phyloP scores from a whole-genome alignment of 169 alveolate genomes.

The Neospora caninum region DNA sequence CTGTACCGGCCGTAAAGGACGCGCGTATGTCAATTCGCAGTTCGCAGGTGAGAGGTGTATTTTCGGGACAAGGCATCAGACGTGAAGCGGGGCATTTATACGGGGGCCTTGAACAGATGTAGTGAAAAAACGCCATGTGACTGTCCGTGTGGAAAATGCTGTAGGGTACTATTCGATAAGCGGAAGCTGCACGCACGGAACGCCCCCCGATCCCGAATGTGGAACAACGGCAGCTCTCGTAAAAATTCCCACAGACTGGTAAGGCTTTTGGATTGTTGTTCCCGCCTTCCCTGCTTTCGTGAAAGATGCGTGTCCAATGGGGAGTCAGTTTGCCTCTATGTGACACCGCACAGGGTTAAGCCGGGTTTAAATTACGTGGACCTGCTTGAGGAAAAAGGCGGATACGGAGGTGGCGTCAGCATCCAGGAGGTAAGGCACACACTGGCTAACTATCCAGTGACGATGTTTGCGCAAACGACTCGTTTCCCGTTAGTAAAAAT shows the following conservation, averaged over 20 bases:
- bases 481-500: too few relatives aligned
- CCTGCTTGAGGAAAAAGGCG: conserved; percentile 9
- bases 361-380: not conserved
- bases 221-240: not conserved
- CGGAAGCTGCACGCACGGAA: too few relatives aligned
- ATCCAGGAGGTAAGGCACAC: not conserved
- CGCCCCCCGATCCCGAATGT: too few relatives aligned
- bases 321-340: not conserved
- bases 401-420: not conserved
- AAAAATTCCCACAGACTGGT: not conserved
- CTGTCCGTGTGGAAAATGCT: too few relatives aligned
- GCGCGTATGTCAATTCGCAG: conserved; percentile 7
- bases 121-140: too few relatives aligned
- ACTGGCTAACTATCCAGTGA: not conserved
- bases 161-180: too few relatives aligned
- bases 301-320: too few relatives aligned
- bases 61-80: not conserved
- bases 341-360: not conserved
- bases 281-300: too few relatives aligned
- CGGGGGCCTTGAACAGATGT: too few relatives aligned
- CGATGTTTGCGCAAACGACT: too few relatives aligned
- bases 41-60: not conserved
- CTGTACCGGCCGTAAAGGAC: not conserved
- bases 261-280: not conserved
- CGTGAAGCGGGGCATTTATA: not conserved